Conservation (phyloP, 2,329 filamentous ascomycete genomes). For the Ophiostoma sp. region DNA sequence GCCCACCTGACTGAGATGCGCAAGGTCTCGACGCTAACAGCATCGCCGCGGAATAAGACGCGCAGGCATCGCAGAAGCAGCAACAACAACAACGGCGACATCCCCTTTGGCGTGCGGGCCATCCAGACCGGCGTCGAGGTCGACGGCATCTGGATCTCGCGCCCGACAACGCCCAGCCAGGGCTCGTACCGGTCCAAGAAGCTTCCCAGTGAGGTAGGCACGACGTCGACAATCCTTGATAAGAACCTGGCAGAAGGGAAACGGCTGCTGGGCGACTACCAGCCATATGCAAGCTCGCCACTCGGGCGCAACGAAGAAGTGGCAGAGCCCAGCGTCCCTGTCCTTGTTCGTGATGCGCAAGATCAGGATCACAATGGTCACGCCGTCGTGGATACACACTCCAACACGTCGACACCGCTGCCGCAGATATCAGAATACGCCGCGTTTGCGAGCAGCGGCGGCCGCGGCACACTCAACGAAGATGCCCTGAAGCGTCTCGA, state of each 20-base stretch:
- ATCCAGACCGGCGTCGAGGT: slow-evolving; percentile 78
- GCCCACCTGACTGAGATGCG: slow-evolving; percentile 49
- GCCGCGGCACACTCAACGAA: slow-evolving; percentile 28
- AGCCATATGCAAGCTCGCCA: slow-evolving; percentile 1
- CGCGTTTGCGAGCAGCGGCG: not conserved
- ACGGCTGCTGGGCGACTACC: not conserved
- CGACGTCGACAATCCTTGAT: not conserved
- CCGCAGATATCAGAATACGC: slow-evolving; percentile 27
- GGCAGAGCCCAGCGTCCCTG: not conserved
- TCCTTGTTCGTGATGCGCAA: too few relatives aligned
- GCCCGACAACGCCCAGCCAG: slow-evolving; percentile 40
- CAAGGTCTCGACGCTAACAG: slow-evolving; percentile 38
- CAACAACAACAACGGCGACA: slow-evolving; percentile 43
- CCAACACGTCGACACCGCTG: slow-evolving; percentile 24
- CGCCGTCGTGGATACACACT: slow-evolving; percentile 16
- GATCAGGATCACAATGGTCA: too few relatives aligned
- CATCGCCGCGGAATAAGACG: not conserved
- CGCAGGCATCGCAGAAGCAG: slow-evolving; percentile 32
- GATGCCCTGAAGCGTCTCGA: slow-evolving; percentile 31
- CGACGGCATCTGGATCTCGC: slow-evolving; percentile 75
- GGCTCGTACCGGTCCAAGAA: slow-evolving; percentile 27
- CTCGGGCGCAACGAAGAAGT: not conserved
- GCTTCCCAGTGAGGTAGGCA: not conserved
- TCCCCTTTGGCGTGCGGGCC: slow-evolving; percentile 82
- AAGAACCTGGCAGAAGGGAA: not conserved